Evolutionary conservation across 768 basidiomycete genomes (phyloP).

Genomic region (Vishniacozyma victoriae): DNA sequence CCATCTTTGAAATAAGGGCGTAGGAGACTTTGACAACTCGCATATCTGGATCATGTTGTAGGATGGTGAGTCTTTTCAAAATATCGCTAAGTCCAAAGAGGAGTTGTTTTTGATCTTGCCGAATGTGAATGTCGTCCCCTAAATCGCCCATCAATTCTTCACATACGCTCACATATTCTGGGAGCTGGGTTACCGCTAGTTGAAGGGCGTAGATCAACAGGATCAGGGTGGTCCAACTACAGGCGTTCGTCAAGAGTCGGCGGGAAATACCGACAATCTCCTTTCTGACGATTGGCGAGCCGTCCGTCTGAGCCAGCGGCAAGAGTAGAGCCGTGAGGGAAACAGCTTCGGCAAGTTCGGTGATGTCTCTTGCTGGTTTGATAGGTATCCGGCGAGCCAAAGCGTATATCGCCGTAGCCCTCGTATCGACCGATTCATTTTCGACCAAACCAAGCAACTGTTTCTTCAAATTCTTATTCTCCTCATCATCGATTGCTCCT

Average conservation of each 20-base stretch:
- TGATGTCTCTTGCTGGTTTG: not conserved
- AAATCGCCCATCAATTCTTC: not conserved
- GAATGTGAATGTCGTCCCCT: not conserved
- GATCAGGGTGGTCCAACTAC: slow-evolving; percentile 14
- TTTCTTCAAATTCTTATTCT: slow-evolving; percentile 6
- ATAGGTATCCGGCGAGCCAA: slow-evolving; percentile 19
- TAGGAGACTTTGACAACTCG: not conserved
- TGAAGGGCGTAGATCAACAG: slow-evolving; percentile 13
- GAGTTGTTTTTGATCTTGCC: not conserved
- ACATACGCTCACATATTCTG: not conserved
- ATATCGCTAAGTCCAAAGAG: not conserved
- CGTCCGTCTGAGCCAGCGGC: slow-evolving; percentile 11
- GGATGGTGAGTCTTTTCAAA: not conserved
- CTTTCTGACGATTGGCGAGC: slow-evolving; percentile 28
- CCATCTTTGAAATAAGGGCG: not conserved
- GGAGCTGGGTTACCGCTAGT: not conserved
- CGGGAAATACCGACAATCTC: slow-evolving; percentile 26
- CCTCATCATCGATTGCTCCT: slow-evolving; percentile 1
- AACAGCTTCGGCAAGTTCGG: not conserved
- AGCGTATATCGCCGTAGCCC: slow-evolving; percentile 34
- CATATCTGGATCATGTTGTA: slow-evolving; percentile 5
- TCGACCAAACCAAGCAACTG: slow-evolving; percentile 16
- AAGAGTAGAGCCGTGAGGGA: slow-evolving; percentile 8
- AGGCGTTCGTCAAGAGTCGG: slow-evolving; percentile 5
- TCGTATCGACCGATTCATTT: slow-evolving; percentile 18